A percentile compares a stretch with the other conserved stretches of the same genome.
phyloP scores from a whole-genome alignment of 140 eudicot species.

The Oenanthe javanica region DNA sequence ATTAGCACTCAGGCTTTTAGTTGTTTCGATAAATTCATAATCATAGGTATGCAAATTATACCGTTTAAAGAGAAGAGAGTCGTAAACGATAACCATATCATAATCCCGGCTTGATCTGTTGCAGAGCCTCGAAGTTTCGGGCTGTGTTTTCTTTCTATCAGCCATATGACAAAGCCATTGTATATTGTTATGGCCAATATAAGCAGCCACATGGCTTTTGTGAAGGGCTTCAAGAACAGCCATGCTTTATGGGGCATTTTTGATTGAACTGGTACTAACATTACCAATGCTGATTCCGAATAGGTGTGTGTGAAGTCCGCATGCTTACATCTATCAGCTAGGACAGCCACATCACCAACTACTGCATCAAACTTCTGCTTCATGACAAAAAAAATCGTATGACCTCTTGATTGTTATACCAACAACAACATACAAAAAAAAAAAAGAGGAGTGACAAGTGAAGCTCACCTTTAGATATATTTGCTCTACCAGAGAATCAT shows the following conservation, averaged over 20 bases:
- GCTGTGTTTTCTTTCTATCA: conserved; percentile 35
- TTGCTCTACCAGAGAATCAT: conserved; percentile 35
- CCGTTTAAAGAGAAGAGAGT: conserved; percentile 47
- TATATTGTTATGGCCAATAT: conserved; percentile 28
- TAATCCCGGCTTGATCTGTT: conserved; percentile 24
- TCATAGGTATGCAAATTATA: not conserved
- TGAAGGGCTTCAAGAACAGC: conserved; percentile 54
- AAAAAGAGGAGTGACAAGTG: not conserved
- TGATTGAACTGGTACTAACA: conserved; percentile 44
- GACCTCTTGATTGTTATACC: not conserved
- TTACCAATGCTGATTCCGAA: conserved; percentile 36
- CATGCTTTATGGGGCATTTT: conserved; percentile 30
- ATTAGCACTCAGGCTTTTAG: not conserved
- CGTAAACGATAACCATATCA: conserved; percentile 41
- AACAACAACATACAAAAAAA: not conserved
- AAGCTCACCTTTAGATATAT: conserved; percentile 31
- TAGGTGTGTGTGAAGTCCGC: conserved; percentile 54
- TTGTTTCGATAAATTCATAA: not conserved
- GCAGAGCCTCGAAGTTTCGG: conserved; percentile 20
- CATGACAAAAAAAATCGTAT: not conserved
- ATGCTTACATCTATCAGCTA: conserved; percentile 13
- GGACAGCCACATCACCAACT: conserved; percentile 49
- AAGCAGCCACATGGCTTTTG: conserved; percentile 39
- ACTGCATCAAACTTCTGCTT: conserved; percentile 41
- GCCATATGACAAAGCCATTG: conserved; percentile 47